Evolutionary conservation across 768 basidiomycete species (phyloP).

Genomic region (Lyophyllum atratum): DNA sequence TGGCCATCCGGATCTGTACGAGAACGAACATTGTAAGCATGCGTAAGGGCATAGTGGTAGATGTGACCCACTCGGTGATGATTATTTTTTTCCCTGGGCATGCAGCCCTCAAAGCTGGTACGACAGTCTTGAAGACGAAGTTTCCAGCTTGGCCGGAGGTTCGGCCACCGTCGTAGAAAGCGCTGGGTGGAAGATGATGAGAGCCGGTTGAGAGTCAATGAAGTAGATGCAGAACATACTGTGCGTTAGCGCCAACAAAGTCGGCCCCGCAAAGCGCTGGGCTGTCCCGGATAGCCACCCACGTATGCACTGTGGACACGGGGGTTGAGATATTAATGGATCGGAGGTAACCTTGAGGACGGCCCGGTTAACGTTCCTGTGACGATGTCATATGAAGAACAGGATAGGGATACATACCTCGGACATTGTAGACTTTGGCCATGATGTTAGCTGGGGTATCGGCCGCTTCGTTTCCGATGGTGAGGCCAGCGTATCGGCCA

Average conservation of each 20-base stretch:
- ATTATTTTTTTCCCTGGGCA: conserved; percentile 39
- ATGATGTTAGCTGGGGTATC: conserved; percentile 34
- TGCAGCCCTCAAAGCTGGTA: conserved; percentile 33
- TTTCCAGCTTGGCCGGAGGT: conserved; percentile 34
- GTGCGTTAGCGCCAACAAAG: conserved; percentile 41
- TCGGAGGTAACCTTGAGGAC: conserved; percentile 31
- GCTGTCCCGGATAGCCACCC: conserved; percentile 34
- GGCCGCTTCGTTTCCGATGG: conserved; percentile 39
- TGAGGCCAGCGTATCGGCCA: conserved; percentile 33
- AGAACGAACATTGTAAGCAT: background rate
- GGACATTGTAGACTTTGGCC: conserved; percentile 35
- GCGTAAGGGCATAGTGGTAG: background rate
- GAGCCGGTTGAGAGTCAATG: background rate
- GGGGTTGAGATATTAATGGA: conserved; percentile 34
- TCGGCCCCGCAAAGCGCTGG: conserved; percentile 35
- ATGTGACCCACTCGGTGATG: conserved; percentile 34
- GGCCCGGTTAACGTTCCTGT: background rate
- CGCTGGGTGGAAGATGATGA: conserved; percentile 26
- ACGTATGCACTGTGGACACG: conserved; percentile 40
- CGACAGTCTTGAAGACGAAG: conserved; percentile 40
- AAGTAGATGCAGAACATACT: conserved; percentile 22
- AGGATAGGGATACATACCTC: conserved; percentile 21
- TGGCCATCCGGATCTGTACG: conserved; percentile 39
- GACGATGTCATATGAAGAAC: background rate
- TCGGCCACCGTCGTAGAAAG: conserved; percentile 35